These are phyloP conservation scores for Ophiostoma sp. DNA, from an alignment of 2,329 filamentous ascomycete species.

Conservation along the genomic window DNA sequence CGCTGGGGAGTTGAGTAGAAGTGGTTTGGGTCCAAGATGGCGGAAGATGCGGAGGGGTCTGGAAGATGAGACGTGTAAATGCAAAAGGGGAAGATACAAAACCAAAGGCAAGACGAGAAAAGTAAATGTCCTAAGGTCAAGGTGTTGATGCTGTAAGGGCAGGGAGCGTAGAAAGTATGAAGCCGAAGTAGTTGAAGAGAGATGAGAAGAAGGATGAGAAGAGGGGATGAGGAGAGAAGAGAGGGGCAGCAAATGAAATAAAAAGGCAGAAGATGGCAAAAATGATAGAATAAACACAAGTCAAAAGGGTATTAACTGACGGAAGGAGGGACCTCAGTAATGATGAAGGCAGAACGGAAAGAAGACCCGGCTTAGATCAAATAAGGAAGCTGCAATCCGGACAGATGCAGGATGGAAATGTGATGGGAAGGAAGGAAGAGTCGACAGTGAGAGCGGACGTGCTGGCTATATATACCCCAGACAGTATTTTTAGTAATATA, in stretches of 20 bases:
- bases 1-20: background rate
- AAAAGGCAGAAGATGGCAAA: background rate
- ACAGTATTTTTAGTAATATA: background rate
- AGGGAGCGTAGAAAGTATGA: constrained; percentile 21
- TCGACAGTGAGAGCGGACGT: background rate
- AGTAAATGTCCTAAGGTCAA: constrained; percentile 9
- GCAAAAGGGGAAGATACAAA: constrained; percentile 23
- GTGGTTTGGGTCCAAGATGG: constrained; percentile 8
- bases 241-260: constrained; percentile 15
- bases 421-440: background rate
- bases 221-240: background rate
- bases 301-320: background rate
- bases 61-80: constrained; percentile 16
- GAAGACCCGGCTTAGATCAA: background rate
- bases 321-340: constrained; percentile 1
- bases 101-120: constrained; percentile 13
- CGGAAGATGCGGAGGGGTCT: background rate
- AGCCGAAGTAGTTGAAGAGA: constrained; percentile 18
- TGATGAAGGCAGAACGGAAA: constrained; percentile 9
- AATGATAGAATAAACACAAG: background rate
- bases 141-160: constrained; percentile 27
- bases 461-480: background rate
- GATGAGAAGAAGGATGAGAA: background rate
- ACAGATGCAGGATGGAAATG: background rate
- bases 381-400: constrained; percentile 1